Evolutionary conservation across 495 filamentous ascomycete genomes (phyloP), one percentile per base, ranked within the genome.

Genomic region (Podospora appendiculata): DNA sequence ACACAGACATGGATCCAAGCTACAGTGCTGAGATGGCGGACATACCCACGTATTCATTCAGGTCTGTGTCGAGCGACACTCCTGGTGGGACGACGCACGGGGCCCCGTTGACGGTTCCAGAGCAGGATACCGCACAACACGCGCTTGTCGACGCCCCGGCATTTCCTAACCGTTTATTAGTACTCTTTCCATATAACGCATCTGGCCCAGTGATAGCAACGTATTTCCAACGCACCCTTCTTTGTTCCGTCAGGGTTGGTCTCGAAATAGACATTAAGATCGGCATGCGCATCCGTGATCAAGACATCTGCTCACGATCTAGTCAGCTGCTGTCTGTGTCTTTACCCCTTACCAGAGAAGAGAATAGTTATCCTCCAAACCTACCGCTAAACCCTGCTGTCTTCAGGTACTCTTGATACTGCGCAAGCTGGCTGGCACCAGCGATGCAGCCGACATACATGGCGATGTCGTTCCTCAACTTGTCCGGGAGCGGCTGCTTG

Each of bases 361-460:
- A 8, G 16, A 45, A 11, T 35, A 6, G 10, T 19, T 19, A 32
- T 18, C 43, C 1, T 18, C 19, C 9, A 50, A 39, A 33, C 59
- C 47, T 63, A 83, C 80, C 76, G 45, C 64, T 44, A 57, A 86
- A 86, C 10, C 82, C 82, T 0, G 70, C 76, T 8, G 71, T 66
- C 12, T 56, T 55, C 32, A 88, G 58, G 56, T 77, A 85, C 8
- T 47, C 43, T 60, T 84, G 73, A 62, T 86, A 86, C 51, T 79
- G 71, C 8, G 46, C 56, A 17, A 81, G 61, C 59, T 67, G 50
- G 47, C 78, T 81, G 0, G 82, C 80, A 14, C 85, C 82, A 8
- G 76, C 70, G 35, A 86, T 70, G 51, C 84, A 86, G 1, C 81
- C 82, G 34, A 80, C 75, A 61, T 85, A 81, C 42, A 82, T 57